Percentiles rank a stretch among this genome's conserved stretches.
phyloP scores from a whole-genome alignment of 1,139 yeast genomes.

The Saccharomyces hybrid region DNA sequence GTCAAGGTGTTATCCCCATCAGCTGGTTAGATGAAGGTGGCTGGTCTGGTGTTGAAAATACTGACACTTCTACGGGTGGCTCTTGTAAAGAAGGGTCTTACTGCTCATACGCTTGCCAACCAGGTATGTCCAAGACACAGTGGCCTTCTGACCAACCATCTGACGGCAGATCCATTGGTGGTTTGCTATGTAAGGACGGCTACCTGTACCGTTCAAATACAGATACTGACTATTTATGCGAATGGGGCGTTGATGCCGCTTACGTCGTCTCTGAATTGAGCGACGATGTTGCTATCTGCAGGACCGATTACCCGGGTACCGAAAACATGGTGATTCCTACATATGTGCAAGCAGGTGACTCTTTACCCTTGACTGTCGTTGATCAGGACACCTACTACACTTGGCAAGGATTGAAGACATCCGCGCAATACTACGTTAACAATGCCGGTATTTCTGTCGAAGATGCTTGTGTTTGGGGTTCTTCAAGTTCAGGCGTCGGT shows the following conservation, averaged over 20 bases:
- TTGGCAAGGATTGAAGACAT: conserved; percentile 77
- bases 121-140: conserved; percentile 85
- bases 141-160: conserved; percentile 69
- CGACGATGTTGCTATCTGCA: conserved; percentile 60
- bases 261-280: conserved; percentile 46
- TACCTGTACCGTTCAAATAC: conserved; percentile 57
- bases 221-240: conserved; percentile 53
- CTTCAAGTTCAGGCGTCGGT: conserved; percentile 69
- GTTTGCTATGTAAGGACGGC: conserved; percentile 60
- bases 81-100: conserved; percentile 62
- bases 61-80: conserved; percentile 54
- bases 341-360: conserved; percentile 49
- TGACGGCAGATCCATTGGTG: conserved; percentile 71
- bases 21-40: conserved; percentile 57
- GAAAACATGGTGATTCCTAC: conserved; percentile 82
- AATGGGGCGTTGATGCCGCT: conserved; percentile 62
- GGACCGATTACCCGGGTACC: conserved; percentile 83
- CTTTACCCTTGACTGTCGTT: conserved; percentile 64
- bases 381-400: conserved; percentile 65
- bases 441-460: conserved; percentile 82
- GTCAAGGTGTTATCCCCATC: conserved; percentile 62
- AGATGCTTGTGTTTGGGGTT: conserved; percentile 93
- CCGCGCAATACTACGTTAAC: conserved; percentile 94
- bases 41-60: conserved; percentile 58
- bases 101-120: conserved; percentile 79